phyloP scores from a whole-genome alignment of 805 yeast species.

The Saccharomyces paradoxus region DNA sequence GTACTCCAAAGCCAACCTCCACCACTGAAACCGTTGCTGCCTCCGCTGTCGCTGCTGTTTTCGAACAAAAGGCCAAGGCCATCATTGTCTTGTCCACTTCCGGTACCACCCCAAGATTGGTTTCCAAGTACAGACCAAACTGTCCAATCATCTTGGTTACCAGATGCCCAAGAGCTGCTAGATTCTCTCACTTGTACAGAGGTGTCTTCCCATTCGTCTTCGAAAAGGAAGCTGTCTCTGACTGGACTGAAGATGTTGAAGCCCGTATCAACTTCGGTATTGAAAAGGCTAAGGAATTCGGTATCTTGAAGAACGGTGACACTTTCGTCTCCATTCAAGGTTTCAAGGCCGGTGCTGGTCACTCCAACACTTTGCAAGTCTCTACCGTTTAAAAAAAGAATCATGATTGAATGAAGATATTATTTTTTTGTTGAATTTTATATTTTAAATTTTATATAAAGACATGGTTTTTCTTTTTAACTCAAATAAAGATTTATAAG shows the following conservation, averaged over 20 bases:
- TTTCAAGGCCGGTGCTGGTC: conserved; percentile 97
- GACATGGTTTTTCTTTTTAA: neutral
- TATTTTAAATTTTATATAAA: neutral
- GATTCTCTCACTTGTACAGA: conserved; percentile 93
- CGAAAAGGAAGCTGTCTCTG: conserved; percentile 46
- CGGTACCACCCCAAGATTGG: conserved; percentile 91
- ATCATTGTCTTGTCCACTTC: conserved; percentile 92
- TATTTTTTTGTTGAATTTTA: neutral
- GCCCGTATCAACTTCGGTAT: conserved; percentile 89
- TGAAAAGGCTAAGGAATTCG: conserved; percentile 77
- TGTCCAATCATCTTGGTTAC: conserved; percentile 97
- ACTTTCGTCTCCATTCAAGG: conserved; percentile 93
- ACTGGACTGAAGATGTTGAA: conserved; percentile 97
- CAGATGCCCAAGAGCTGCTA: conserved; percentile 86
- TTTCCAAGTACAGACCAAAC: conserved; percentile 95
- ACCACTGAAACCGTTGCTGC: conserved; percentile 95
- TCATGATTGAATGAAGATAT: neutral
- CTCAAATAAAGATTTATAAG: neutral
- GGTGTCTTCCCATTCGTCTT: conserved; percentile 97
- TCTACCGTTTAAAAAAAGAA: conserved; percentile 49
- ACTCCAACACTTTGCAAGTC: conserved; percentile 96
- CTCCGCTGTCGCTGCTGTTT: conserved; percentile 93
- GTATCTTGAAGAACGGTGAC: conserved; percentile 81
- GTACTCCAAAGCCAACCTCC: conserved; percentile 80
- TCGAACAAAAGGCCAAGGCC: conserved; percentile 95